Conservation (phyloP, 371 early-diverging fungal species). For the Mucor saturninus region DNA sequence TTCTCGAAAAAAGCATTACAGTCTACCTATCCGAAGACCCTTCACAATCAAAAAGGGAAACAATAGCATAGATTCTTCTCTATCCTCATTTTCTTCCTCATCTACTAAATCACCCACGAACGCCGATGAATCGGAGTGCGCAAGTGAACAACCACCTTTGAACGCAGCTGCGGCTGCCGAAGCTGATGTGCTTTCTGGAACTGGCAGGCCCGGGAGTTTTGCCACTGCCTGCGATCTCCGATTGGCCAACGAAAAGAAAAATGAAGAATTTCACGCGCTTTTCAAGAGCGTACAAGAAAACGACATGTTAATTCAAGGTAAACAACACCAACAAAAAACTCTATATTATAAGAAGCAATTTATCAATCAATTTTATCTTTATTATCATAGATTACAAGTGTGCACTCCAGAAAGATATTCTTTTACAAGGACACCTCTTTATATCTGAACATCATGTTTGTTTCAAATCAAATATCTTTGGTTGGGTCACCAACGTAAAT, state of each 20-base stretch:
- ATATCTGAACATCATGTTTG: conserved; percentile 87
- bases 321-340: not conserved
- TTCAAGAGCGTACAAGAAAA: conserved; percentile 61
- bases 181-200: conserved; percentile 14
- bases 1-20: conserved; percentile 8
- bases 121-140: not conserved
- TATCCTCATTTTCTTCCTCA: conserved; percentile 6
- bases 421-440: conserved; percentile 90
- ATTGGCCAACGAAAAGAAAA: conserved; percentile 49
- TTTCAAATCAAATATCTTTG: conserved; percentile 95
- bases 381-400: conserved; percentile 77
- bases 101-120: not conserved
- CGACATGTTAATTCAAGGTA: conserved; percentile 64
- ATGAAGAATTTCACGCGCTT: conserved; percentile 60
- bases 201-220: conserved; percentile 32
- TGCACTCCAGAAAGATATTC: conserved; percentile 92
- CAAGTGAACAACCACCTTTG: not conserved
- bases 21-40: conserved; percentile 10
- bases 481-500: conserved; percentile 88
- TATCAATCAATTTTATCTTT: too few species aligned
- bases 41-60: conserved; percentile 15
- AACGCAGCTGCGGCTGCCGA: conserved; percentile 15
- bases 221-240: conserved; percentile 36
- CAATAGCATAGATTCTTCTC: conserved; percentile 5
- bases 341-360: too few species aligned